phyloP scores from a whole-genome alignment of 1,139 yeast species.

The Pichia sp. region DNA sequence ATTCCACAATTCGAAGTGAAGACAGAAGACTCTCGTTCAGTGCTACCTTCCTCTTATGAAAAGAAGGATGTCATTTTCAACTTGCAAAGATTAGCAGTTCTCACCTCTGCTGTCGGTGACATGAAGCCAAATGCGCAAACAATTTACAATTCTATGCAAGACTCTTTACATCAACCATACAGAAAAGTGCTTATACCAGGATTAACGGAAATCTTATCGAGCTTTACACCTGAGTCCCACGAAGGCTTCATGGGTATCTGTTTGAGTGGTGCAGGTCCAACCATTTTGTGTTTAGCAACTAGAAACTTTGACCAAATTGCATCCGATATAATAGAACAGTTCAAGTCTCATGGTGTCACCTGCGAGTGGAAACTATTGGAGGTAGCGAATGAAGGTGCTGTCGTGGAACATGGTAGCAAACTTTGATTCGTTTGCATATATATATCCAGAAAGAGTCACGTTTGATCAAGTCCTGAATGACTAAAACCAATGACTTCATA shows the following conservation, averaged over 20 bases:
- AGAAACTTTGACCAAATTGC: conserved; percentile 84
- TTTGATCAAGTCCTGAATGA: too few relatives aligned
- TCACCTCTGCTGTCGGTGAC: conserved; percentile 77
- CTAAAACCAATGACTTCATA: too few relatives aligned
- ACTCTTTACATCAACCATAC: conserved; percentile 93
- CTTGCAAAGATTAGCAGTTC: conserved; percentile 67
- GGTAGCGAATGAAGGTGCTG: conserved; percentile 85
- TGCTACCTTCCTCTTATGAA: conserved; percentile 74
- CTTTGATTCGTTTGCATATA: neutral
- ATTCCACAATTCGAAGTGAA: conserved; percentile 93
- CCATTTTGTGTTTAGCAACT: conserved; percentile 89
- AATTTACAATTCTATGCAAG: conserved; percentile 94
- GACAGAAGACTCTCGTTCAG: conserved; percentile 86
- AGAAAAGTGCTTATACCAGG: conserved; percentile 90
- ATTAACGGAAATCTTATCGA: conserved; percentile 67
- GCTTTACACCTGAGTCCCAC: conserved; percentile 74
- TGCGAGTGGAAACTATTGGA: conserved; percentile 82
- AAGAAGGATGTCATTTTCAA: conserved; percentile 83
- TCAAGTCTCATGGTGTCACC: conserved; percentile 55
- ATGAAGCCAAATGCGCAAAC: conserved; percentile 75
- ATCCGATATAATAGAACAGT: conserved; percentile 58
- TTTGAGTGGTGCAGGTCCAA: conserved; percentile 97
- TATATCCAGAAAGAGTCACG: too few relatives aligned
- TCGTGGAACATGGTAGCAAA: conserved; percentile 28
- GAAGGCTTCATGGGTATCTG: conserved; percentile 91